Evolutionary conservation across 768 basidiomycete species (phyloP), one percentile per base, ranked within the genome.

Genomic region (Hericium coralloides): DNA sequence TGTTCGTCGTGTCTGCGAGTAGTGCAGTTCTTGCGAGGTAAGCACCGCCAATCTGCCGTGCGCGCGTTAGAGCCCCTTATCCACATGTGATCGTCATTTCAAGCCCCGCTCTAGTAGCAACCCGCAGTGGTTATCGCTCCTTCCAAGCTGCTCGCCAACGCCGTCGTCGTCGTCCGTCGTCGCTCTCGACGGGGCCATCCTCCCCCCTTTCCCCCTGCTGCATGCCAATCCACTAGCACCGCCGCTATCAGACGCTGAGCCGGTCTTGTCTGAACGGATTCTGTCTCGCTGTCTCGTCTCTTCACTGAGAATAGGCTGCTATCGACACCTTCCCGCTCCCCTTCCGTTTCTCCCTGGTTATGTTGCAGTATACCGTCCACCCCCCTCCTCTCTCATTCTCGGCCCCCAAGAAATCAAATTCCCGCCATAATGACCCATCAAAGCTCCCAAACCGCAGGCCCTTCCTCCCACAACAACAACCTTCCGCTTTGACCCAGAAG

Each of bases 221-320:
- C 52, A 62, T 62, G 61, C 61, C 59, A 58, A 55, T 60, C 52
- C 47, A 62, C 66, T 67, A 68, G 66, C 72, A 25, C 22, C 49
- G 38, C 43, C 43, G 43, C n/a, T 31, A 55, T 74, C 79, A 79
- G 78, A 77, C 75, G 74, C 68, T 65, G 72, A 78, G 78, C 77
- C 69, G 79, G 80, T 78, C 81, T 78, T 73, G 80, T 80, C 80
- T 80, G 80, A 77, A 73, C 71, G 59, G 67, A 68, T 66, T 58
- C 56, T 31, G 31, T 31, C 52, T 62, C 65, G 53, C 65, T 61
- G 60, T 55, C 71, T 63, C 64, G 49, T 26, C 26, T 63, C 37
- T 52, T 52, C 58, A 58, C 60, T 66, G 60, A 68, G 68, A 65
- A 58, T 68, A 65, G 70, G 65, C 63, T 61, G 68, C 59, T 65